phyloP scores from a whole-genome alignment of 2,329 filamentous ascomycete genomes.

The Sordariomycetes sp. region DNA sequence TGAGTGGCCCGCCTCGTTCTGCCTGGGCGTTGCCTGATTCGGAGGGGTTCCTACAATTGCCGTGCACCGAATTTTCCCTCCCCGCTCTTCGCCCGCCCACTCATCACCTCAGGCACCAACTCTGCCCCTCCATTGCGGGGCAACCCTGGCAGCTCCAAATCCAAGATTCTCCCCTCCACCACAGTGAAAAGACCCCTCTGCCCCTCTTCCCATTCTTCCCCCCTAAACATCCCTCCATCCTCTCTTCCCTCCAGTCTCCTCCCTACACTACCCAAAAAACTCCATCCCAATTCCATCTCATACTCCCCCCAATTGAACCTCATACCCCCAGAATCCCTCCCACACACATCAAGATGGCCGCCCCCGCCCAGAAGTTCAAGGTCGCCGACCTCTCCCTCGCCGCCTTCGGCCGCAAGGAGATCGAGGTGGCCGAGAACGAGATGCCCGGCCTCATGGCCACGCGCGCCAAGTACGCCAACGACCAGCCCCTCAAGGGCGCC shows the following conservation, averaged over 20 bases:
- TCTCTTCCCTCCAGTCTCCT: conserved; percentile 5
- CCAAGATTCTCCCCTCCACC: background rate
- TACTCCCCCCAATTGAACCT: conserved; percentile 7
- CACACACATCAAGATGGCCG: conserved; percentile 42
- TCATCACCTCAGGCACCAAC: background rate
- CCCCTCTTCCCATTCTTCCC: conserved; percentile 4
- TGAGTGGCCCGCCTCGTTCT: too few relatives aligned
- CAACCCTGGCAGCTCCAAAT: background rate
- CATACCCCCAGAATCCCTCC: conserved; percentile 5
- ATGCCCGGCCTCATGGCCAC: conserved; percentile 98
- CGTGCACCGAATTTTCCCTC: background rate
- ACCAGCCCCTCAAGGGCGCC: conserved; percentile 90
- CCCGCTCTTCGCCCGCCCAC: background rate
- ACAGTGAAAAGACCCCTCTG: background rate
- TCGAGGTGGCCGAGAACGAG: conserved; percentile 91
- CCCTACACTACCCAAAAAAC: conserved; percentile 6
- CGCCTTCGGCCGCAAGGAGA: conserved; percentile 98
- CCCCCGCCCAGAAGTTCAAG: conserved; percentile 91
- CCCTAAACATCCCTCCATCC: conserved; percentile 7
- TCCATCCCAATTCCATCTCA: conserved; percentile 1
- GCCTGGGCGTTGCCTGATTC: too few relatives aligned
- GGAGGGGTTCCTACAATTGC: background rate
- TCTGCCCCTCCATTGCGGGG: background rate
- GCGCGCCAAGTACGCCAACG: conserved; percentile 77
- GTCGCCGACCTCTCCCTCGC: conserved; percentile 96